Base-by-base conservation (phyloP, 2,329 filamentous ascomycete species). In the Colletotrichum filicis region DNA sequence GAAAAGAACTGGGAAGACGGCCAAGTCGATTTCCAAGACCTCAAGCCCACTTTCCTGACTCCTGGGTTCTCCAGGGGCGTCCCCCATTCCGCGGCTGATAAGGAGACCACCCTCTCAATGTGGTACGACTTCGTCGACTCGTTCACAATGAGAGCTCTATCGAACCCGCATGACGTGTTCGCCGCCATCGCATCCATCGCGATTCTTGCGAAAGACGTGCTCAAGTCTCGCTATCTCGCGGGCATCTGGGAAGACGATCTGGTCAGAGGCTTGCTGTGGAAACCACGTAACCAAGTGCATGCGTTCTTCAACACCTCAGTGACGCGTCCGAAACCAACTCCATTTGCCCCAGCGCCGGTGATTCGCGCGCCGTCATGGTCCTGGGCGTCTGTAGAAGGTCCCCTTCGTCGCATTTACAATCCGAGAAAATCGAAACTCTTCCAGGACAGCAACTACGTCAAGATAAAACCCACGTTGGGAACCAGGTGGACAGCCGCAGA, bases 121-220 rank as follows among this genome's bases (percentile, higher is more conserved):
- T 71, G 68, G 68, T 71, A 71, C 57, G 14, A n/a, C 1, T 30
- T 24, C n/a, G 14, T 71, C 46, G 35, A 61, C 1, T 4, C 2
- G 1, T 71, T 35, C n/a, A 61, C 63, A 7, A 58, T 16, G 32
- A 63, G 68, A 1, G 65, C 26, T 22, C 22, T 71, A 11, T 71
- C 68, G 19, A 71, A 71, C 8, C 68, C 68, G 2, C 56, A 71
- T 49, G 68, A 71, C 30, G 46, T 71, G 11, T 71, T 71, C 14
- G 68, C 56, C 4, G 56, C 68, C 26, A 71, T 71, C 19, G 63
- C 68, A n/a, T 71, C 68, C 32, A 56, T 71, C 14, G 68, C 68
- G 9, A 60, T 35, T 6, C 68, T 71, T 14, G 68, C 68, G 5
- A n/a, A 49, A 19, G 5, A 56, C 11, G 49, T 61, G n/a, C 56